Conservation (phyloP, 345 rosid species). For the Brassica cretica region DNA sequence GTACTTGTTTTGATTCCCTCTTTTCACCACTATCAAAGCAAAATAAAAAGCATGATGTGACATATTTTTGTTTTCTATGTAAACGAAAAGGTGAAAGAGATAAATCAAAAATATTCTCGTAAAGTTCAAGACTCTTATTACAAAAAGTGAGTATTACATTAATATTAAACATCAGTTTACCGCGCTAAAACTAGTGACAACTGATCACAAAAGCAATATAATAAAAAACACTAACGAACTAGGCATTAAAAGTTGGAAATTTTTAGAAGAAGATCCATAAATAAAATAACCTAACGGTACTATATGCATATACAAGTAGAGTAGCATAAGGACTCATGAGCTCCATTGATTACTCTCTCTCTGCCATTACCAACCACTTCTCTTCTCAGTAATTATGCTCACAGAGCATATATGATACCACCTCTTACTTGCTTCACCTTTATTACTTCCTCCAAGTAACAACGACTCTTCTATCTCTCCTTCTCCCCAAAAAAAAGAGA, state of each 20-base stretch:
- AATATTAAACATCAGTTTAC: neutral
- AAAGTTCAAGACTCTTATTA: conserved; percentile 19
- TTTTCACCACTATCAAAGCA: conserved; percentile 26
- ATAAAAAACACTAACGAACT: neutral
- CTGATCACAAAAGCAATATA: neutral
- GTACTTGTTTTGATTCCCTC: neutral
- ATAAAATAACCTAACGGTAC: conserved; percentile 32
- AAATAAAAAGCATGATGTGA: conserved; percentile 33
- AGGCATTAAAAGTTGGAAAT: neutral
- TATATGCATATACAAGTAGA: conserved; percentile 17
- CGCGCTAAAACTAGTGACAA: neutral
- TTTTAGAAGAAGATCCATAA: conserved; percentile 25
- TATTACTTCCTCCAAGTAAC: conserved; percentile 21
- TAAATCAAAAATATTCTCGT: conserved; percentile 21
- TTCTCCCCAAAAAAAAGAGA: conserved; percentile 13
- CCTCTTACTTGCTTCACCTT: conserved; percentile 28
- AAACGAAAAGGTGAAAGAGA: conserved; percentile 11
- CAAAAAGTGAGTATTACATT: neutral
- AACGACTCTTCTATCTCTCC: conserved; percentile 25
- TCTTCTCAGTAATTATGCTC: conserved; percentile 25
- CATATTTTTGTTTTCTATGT: conserved; percentile 31
- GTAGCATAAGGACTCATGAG: conserved; percentile 13
- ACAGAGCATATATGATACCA: conserved; percentile 35
- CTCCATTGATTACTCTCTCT: conserved; percentile 34
- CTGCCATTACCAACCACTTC: conserved; percentile 40